phyloP scores from a whole-genome alignment of 768 basidiomycete species.

The Termitomyces sp. region DNA sequence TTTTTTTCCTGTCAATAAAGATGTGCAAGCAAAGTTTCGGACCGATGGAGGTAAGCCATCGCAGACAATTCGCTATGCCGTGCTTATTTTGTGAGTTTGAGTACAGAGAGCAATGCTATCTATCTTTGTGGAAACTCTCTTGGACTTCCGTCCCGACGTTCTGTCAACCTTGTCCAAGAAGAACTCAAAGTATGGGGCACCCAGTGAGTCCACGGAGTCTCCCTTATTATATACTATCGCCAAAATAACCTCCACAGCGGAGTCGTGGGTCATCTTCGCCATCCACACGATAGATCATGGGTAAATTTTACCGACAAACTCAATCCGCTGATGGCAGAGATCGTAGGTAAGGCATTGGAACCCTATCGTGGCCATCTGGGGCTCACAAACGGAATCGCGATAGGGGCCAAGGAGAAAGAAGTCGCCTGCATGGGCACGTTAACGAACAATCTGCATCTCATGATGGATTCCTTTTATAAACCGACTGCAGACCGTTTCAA shows the following conservation, averaged over 20 bases:
- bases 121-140: conserved; percentile 98
- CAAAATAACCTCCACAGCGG: conserved; percentile 43
- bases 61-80: neutral
- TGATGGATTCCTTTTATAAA: conserved; percentile 92
- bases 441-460: conserved; percentile 92
- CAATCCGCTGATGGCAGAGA: conserved; percentile 66
- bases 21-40: conserved; percentile 37
- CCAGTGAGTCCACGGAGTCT: conserved; percentile 34
- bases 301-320: conserved; percentile 68
- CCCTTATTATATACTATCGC: conserved; percentile 9
- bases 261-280: conserved; percentile 85
- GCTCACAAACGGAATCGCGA: conserved; percentile 19
- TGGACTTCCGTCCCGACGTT: conserved; percentile 73
- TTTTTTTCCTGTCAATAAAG: conserved; percentile 46
- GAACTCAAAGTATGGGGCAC: conserved; percentile 84
- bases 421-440: conserved; percentile 94
- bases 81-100: conserved; percentile 15
- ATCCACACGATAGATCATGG: conserved; percentile 85
- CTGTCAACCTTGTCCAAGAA: conserved; percentile 67
- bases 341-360: conserved; percentile 65
- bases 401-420: conserved; percentile 84
- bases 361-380: neutral
- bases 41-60: conserved; percentile 31
- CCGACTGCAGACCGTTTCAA: conserved; percentile 83
- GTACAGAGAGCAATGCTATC: conserved; percentile 50